Percentiles rank a stretch among this genome's conserved stretches.
Conservation (phyloP, 805 yeast genomes). For the Lipomyces japonicus region DNA sequence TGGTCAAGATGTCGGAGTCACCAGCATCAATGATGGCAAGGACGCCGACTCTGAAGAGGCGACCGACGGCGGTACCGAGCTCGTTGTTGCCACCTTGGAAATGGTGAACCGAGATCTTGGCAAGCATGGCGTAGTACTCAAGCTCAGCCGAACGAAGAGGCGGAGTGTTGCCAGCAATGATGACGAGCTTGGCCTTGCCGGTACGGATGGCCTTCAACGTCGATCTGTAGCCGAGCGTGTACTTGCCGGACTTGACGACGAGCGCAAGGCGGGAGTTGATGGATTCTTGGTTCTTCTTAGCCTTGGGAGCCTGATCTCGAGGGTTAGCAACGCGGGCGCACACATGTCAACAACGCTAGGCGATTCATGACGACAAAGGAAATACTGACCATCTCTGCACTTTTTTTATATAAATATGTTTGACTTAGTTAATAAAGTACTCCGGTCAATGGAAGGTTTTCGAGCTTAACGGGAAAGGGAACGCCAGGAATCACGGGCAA, state of each 20-base stretch:
- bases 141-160: conserved; percentile 99
- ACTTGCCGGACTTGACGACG: conserved; percentile 97
- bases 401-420: conserved; percentile 37
- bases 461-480: too few species aligned
- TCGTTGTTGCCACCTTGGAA: conserved; percentile 46
- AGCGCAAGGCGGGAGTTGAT: conserved; percentile 97
- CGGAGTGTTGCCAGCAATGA: conserved; percentile 99
- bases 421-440: too few species aligned
- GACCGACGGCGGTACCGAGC: conserved; percentile 89
- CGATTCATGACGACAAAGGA: conserved; percentile 25
- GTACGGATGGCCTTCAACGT: conserved; percentile 97
- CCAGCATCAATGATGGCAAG: conserved; percentile 96
- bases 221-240: conserved; percentile 99
- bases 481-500: too few species aligned
- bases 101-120: conserved; percentile 95
- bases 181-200: conserved; percentile 97
- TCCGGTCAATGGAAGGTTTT: conserved; percentile 77
- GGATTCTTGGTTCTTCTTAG: conserved; percentile 83
- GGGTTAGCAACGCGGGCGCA: background rate
- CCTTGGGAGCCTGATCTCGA: conserved; percentile 42
- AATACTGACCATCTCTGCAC: conserved; percentile 98
- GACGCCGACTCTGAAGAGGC: conserved; percentile 99
- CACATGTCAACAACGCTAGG: background rate
- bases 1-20: conserved; percentile 93
- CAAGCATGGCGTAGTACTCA: conserved; percentile 99